These are phyloP conservation scores for Scytalidium sp. DNA, from an alignment of 2,329 filamentous ascomycete genomes.

Conservation along the genomic window DNA sequence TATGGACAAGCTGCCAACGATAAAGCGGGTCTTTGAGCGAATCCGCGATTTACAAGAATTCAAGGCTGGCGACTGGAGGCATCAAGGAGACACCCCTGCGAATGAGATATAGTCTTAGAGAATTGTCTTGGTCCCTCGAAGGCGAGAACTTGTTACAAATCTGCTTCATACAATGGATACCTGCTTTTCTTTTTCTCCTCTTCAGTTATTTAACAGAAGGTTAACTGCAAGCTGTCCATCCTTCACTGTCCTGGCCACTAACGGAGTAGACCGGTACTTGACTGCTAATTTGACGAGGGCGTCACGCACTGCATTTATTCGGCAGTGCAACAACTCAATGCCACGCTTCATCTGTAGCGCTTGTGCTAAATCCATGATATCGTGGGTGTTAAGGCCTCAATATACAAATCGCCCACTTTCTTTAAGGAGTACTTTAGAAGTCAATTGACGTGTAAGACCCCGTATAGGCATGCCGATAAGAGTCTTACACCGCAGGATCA, in stretches of 20 bases:
- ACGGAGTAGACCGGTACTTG: slow-evolving; percentile 17
- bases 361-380: not conserved
- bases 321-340: not conserved
- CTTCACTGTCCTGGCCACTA: slow-evolving; percentile 41
- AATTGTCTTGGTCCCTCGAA: no score
- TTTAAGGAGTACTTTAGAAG: not conserved
- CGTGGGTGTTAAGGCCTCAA: not conserved
- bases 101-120: no score
- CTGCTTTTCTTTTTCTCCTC: no score
- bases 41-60: slow-evolving; percentile 49
- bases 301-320: not conserved
- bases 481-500: not conserved
- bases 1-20: slow-evolving; percentile 43
- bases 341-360: not conserved
- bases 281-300: not conserved
- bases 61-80: slow-evolving; percentile 49
- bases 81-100: slow-evolving; percentile 51
- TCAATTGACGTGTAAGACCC: not conserved
- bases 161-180: no score
- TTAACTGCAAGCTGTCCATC: no score
- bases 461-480: not conserved
- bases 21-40: slow-evolving; percentile 41
- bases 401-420: not conserved
- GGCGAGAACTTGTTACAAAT: no score
- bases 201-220: no score